Percentiles rank a stretch among this genome's conserved stretches.
Conservation (phyloP, 441 rosid genomes). For the Eruca vesicaria region DNA sequence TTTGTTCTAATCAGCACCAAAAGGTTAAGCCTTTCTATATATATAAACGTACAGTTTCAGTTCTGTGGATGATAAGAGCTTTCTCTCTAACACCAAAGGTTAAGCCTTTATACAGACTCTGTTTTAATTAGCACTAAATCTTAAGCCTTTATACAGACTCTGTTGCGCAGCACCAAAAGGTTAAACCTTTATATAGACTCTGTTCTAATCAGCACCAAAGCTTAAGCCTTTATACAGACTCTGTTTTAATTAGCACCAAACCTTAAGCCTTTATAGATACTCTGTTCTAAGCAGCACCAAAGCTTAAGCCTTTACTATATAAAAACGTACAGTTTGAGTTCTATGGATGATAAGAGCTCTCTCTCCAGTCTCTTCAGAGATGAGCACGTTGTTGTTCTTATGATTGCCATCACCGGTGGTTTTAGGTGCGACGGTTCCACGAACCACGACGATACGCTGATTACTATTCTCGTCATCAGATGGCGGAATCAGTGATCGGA, state of each 20-base stretch:
- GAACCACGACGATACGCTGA: conserved; percentile 51
- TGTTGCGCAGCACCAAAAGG: background rate
- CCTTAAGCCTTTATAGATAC: too few relatives aligned
- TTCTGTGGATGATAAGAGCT: conserved; percentile 74
- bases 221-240: too few relatives aligned
- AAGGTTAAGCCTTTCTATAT: background rate
- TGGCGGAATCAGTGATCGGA: conserved; percentile 50
- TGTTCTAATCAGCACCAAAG: too few relatives aligned
- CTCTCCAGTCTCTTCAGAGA: conserved; percentile 69
- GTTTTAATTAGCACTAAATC: too few relatives aligned
- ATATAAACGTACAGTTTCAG: conserved; percentile 59
- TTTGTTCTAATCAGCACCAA: background rate
- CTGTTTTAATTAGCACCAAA: too few relatives aligned
- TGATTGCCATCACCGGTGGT: conserved; percentile 44
- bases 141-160: too few relatives aligned
- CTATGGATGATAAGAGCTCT: conserved; percentile 76
- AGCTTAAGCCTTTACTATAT: background rate
- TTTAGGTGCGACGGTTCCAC: conserved; percentile 62
- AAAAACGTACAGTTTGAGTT: conserved; percentile 64
- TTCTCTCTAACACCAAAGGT: too few relatives aligned
- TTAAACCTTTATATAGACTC: conserved; percentile 11
- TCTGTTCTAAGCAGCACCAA: background rate
- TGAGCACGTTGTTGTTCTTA: conserved; percentile 52
- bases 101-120: too few relatives aligned
- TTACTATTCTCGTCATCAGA: conserved; percentile 20